Percentiles rank a stretch among this genome's conserved stretches.
Conservation (phyloP, 352 stramenopile species). For the Globisporangium spiculum region DNA sequence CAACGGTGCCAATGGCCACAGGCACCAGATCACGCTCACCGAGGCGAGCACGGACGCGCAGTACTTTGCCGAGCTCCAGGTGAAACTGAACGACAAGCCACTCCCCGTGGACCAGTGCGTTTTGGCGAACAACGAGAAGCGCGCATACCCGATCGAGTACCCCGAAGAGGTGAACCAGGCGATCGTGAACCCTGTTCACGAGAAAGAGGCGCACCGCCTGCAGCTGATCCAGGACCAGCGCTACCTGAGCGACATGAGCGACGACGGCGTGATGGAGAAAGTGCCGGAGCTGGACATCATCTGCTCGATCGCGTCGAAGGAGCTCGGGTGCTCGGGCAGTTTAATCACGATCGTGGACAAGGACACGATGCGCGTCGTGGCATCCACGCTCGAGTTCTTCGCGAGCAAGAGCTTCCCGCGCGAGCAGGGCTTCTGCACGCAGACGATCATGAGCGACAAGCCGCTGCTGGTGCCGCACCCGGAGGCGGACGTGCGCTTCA, state of each 20-base stretch:
- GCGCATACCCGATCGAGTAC: no score
- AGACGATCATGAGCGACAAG: constrained; percentile 53
- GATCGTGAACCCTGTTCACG: no score
- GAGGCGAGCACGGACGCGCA: constrained; percentile 9
- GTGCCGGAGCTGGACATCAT: constrained; percentile 24
- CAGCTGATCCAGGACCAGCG: no score
- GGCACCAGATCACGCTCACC: constrained; percentile 5
- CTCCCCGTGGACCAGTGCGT: neutral
- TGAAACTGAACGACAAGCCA: constrained; percentile 27
- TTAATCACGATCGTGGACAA: constrained; percentile 50
- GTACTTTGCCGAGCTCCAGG: constrained; percentile 12
- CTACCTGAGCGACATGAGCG: no score
- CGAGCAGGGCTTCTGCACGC: constrained; percentile 51
- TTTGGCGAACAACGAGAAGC: no score
- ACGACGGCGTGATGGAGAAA: constrained; percentile 3
- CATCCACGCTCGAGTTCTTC: constrained; percentile 36
- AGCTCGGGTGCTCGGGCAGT: constrained; percentile 39
- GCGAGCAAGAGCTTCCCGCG: constrained; percentile 30
- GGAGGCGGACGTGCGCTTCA: constrained; percentile 60
- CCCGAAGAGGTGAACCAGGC: no score
- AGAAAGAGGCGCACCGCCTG: no score
- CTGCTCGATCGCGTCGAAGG: constrained; percentile 17
- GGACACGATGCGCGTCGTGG: constrained; percentile 37
- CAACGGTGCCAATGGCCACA: no score
- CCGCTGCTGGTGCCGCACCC: constrained; percentile 52